Evolutionary conservation across 495 filamentous ascomycete genomes (phyloP).

Genomic region (Diplogelasinospora grovesii): DNA sequence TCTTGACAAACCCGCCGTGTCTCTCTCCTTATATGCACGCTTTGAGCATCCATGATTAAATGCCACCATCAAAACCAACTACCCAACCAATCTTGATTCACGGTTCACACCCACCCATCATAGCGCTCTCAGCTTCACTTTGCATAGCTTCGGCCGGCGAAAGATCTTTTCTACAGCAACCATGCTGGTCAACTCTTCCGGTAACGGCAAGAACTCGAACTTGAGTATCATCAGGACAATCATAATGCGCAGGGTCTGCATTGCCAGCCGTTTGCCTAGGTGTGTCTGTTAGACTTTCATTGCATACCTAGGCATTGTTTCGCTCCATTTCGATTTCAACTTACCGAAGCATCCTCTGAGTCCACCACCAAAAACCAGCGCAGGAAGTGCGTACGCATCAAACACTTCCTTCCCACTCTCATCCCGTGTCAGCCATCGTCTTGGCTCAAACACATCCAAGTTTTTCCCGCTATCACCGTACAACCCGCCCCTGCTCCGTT

Average conservation of each 20-base stretch:
- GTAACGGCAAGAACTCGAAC: slow-evolving; percentile 24
- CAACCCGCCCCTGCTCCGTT: slow-evolving; percentile 9
- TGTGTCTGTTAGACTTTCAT: slow-evolving; percentile 3
- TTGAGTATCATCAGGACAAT: slow-evolving; percentile 19
- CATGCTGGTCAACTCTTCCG: slow-evolving; percentile 10
- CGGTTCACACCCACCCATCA: too few relatives aligned
- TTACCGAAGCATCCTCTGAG: slow-evolving; percentile 20
- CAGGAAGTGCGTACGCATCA: slow-evolving; percentile 18
- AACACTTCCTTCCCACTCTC: slow-evolving; percentile 18
- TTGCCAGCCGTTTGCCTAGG: slow-evolving; percentile 18
- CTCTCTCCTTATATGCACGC: too few relatives aligned
- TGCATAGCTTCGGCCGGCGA: slow-evolving; percentile 1
- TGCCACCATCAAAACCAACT: too few relatives aligned
- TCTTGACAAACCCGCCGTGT: too few relatives aligned
- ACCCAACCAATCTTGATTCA: too few relatives aligned
- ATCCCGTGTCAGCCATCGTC: slow-evolving; percentile 24
- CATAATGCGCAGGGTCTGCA: slow-evolving; percentile 22
- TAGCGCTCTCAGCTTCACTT: slow-evolving; percentile 7
- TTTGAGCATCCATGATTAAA: too few relatives aligned
- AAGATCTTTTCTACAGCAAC: slow-evolving; percentile 7
- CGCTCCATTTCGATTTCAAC: too few relatives aligned
- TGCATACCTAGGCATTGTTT: too few relatives aligned
- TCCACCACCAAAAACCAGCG: slow-evolving; percentile 19
- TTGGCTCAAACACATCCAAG: slow-evolving; percentile 20
- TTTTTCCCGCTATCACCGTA: slow-evolving; percentile 13